Evolutionary conservation across 805 yeast species (phyloP).

Genomic region (Candida morakotiae): DNA sequence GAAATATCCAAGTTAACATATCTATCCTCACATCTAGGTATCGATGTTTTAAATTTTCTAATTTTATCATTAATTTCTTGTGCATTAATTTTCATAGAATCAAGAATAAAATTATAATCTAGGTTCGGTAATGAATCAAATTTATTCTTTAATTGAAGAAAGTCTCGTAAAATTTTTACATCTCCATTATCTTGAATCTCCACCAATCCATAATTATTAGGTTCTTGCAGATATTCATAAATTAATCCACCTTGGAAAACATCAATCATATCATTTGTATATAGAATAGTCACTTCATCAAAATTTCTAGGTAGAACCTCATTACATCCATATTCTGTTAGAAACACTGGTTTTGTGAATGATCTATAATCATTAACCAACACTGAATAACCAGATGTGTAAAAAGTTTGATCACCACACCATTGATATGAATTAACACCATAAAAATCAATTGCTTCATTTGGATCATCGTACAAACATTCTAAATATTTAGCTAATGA

Average conservation of each 20-base stretch:
- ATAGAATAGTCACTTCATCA: slow-evolving; percentile 69
- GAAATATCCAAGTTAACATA: slow-evolving; percentile 37
- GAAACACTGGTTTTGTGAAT: slow-evolving; percentile 73
- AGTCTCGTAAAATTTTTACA: slow-evolving; percentile 42
- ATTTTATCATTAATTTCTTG: slow-evolving; percentile 17
- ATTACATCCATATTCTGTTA: slow-evolving; percentile 89
- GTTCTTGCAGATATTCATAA: slow-evolving; percentile 76
- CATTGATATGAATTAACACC: slow-evolving; percentile 82
- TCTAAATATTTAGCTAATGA: slow-evolving; percentile 78
- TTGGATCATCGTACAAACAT: slow-evolving; percentile 53
- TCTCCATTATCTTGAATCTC: slow-evolving; percentile 40
- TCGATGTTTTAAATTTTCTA: slow-evolving; percentile 14
- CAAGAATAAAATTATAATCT: slow-evolving; percentile 17
- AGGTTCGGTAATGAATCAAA: slow-evolving; percentile 32
- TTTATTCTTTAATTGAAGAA: slow-evolving; percentile 39
- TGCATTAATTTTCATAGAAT: slow-evolving; percentile 21
- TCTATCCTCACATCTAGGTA: slow-evolving; percentile 27
- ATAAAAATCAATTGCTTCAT: slow-evolving; percentile 69
- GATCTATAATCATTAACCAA: slow-evolving; percentile 67
- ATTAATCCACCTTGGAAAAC: slow-evolving; percentile 84
- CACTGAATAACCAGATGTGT: slow-evolving; percentile 63
- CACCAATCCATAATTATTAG: slow-evolving; percentile 76
- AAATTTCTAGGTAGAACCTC: slow-evolving; percentile 73
- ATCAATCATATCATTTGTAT: slow-evolving; percentile 65
- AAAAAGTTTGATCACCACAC: slow-evolving; percentile 84